phyloP scores from a whole-genome alignment of 495 filamentous ascomycete genomes.

The Aspergillus avenaceus region DNA sequence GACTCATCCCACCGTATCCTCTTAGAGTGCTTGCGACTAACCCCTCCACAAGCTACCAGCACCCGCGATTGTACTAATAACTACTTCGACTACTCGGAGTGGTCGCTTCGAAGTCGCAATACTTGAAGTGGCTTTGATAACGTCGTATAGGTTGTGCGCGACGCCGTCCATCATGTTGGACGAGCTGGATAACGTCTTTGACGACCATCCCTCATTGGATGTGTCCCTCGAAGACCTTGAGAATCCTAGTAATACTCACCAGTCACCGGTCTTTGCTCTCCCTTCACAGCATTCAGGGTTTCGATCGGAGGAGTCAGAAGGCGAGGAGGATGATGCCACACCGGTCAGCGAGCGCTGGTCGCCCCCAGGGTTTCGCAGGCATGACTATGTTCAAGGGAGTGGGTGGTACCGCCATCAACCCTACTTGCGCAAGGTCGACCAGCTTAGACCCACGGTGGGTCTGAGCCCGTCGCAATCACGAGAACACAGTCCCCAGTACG shows the following conservation, averaged over 20 bases:
- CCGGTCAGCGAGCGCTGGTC: conserved; percentile 47
- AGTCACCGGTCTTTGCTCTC: conserved; percentile 53
- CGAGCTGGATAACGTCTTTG: conserved; percentile 50
- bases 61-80: conserved; percentile 1
- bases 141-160: conserved; percentile 19
- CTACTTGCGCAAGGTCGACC: conserved; percentile 33
- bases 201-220: conserved; percentile 66
- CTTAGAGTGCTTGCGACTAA: conserved; percentile 22
- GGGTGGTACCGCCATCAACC: conserved; percentile 61
- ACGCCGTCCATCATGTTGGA: conserved; percentile 47
- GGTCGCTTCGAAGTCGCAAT: conserved; percentile 16
- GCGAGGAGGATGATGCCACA: conserved; percentile 34
- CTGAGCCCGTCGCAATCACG: conserved; percentile 49
- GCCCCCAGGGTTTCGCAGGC: conserved; percentile 54
- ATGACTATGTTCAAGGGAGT: conserved; percentile 44
- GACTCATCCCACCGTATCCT: conserved; percentile 6
- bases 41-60: conserved; percentile 3
- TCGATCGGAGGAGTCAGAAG: conserved; percentile 58
- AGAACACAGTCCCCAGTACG: conserved; percentile 52
- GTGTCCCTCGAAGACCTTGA: conserved; percentile 77
- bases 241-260: conserved; percentile 45
- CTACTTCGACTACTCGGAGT: conserved; percentile 5
- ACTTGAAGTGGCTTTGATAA: conserved; percentile 14
- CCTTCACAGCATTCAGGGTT: conserved; percentile 77
- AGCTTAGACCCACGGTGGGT: conserved; percentile 38